Conservation (phyloP, 2,329 filamentous ascomycete genomes). For the Fusarium dimerum region DNA sequence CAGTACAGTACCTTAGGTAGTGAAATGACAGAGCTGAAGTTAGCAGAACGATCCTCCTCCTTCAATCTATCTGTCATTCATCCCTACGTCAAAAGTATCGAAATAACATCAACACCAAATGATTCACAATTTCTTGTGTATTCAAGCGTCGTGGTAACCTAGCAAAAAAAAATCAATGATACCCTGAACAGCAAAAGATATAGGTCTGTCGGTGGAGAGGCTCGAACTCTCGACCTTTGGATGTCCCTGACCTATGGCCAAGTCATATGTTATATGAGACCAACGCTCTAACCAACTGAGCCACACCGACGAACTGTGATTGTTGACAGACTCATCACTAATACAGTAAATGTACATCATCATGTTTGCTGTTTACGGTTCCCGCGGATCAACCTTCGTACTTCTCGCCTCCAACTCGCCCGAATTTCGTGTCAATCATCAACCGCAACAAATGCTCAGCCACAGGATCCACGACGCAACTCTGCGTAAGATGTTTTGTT, state of each 20-base stretch:
- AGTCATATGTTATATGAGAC: constrained; percentile 33
- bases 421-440: not conserved
- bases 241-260: constrained; percentile 23
- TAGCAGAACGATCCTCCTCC: no score
- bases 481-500: constrained; percentile 12
- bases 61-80: no score
- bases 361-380: no score
- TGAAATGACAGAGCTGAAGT: not conserved
- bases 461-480: constrained; percentile 13
- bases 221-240: constrained; percentile 33
- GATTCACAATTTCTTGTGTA: no score
- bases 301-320: constrained; percentile 29
- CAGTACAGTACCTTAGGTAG: not conserved
- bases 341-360: not conserved
- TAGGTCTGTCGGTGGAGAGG: constrained; percentile 23
- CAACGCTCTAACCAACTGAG: constrained; percentile 43
- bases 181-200: not conserved
- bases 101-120: no score
- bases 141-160: no score
- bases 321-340: not conserved
- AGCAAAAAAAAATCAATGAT: not conserved
- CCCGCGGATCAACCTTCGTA: not conserved
- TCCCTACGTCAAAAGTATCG: no score
- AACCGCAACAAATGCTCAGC: constrained; percentile 9
- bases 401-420: not conserved